Evolutionary conservation across 1,139 yeast species (phyloP).

Genomic region (Blastobotrys buckinghamii): DNA sequence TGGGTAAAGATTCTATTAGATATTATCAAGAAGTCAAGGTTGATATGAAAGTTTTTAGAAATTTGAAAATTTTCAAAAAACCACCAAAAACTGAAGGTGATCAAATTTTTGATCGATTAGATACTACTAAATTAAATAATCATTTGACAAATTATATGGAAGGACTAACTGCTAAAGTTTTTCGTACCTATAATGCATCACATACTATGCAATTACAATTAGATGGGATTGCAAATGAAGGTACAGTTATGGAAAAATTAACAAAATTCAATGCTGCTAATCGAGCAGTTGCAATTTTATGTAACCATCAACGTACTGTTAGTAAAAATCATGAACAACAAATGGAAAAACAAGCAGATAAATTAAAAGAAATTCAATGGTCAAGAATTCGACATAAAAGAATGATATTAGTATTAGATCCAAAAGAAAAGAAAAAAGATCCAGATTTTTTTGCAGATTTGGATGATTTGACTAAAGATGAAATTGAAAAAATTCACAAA

Average conservation of each 20-base stretch:
- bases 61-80: conserved; percentile 78
- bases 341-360: conserved; percentile 72
- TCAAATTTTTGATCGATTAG: conserved; percentile 83
- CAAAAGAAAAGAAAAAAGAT: conserved; percentile 43
- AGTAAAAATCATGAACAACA: conserved; percentile 77
- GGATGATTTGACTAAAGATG: conserved; percentile 63
- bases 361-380: conserved; percentile 76
- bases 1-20: conserved; percentile 94
- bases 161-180: conserved; percentile 92
- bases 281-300: conserved; percentile 87
- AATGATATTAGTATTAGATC: conserved; percentile 64
- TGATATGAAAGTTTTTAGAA: conserved; percentile 82
- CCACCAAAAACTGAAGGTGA: conserved; percentile 88
- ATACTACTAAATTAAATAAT: conserved; percentile 75
- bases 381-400: conserved; percentile 68
- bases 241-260: conserved; percentile 82
- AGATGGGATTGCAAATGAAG: conserved; percentile 74
- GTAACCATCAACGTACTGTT: conserved; percentile 96
- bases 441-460: conserved; percentile 59
- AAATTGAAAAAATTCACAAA: conserved; percentile 53
- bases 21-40: conserved; percentile 91
- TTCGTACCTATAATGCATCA: conserved; percentile 96
- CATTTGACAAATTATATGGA: conserved; percentile 87
- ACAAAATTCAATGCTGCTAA: conserved; percentile 91
- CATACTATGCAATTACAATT: conserved; percentile 95